phyloP scores from a whole-genome alignment of 2,329 filamentous ascomycete genomes.

The Apiospora phragmitis region DNA sequence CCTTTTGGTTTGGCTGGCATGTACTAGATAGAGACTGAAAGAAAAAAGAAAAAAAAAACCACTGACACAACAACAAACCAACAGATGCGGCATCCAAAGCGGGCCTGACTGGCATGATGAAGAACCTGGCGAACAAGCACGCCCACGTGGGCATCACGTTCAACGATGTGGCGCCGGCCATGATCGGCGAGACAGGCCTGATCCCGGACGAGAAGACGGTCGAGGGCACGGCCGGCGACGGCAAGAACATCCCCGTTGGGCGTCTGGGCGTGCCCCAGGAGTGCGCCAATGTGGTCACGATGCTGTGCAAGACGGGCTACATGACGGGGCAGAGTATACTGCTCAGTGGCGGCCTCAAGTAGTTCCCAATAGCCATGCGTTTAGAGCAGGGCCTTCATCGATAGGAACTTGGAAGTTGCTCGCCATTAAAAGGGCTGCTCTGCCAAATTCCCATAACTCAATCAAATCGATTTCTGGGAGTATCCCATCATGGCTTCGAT shows the following conservation, averaged over 20 bases:
- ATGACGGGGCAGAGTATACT: constrained; percentile 58
- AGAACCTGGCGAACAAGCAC: constrained; percentile 60
- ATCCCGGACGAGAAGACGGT: constrained; percentile 55
- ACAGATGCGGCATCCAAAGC: constrained; percentile 57
- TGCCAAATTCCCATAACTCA: neutral
- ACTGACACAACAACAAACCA: neutral
- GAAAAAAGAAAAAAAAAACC: no score
- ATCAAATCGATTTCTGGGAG: neutral
- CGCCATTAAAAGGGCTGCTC: no score
- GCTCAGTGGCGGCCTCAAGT: constrained; percentile 53
- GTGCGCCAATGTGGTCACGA: constrained; percentile 60
- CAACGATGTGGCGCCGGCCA: constrained; percentile 68
- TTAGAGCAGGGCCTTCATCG: no score
- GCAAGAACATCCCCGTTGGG: constrained; percentile 59
- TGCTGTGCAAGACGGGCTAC: constrained; percentile 62
- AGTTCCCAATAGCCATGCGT: constrained; percentile 4
- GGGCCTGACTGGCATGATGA: constrained; percentile 65
- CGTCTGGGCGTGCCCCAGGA: constrained; percentile 59
- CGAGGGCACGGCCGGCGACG: constrained; percentile 56
- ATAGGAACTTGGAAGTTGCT: no score
- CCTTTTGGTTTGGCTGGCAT: neutral
- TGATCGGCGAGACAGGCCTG: constrained; percentile 67
- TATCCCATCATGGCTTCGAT: neutral
- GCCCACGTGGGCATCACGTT: constrained; percentile 63
- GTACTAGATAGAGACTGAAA: neutral